Base-by-base conservation (phyloP, 2,329 filamentous ascomycete species). In the Tolypocladium nubicola region DNA sequence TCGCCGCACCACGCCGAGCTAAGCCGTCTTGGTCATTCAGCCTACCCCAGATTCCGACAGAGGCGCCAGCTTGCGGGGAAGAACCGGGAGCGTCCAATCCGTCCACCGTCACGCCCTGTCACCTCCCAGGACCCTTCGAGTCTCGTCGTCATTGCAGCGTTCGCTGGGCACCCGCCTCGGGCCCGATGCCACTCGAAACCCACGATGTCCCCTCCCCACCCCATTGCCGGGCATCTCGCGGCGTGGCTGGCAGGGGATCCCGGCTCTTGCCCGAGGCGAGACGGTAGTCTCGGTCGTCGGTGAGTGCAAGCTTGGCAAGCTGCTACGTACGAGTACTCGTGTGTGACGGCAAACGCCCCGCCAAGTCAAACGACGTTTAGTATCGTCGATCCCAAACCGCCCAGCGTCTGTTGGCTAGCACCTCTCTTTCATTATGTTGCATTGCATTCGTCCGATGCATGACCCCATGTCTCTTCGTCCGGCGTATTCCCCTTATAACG, bases 1-100 rank as follows among this genome's bases (percentile, higher is more conserved):
- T 35, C 26, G 47, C 47, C 16, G 47, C 45, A 30, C 19, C 16
- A 33, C 23, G 21, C 52, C 52, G 26, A 50, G 47, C 47, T 47
- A 55, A 33, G 13, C 30, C 41, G 10, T 38, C 40, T 38, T 56
- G 41, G 40, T 33, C 30, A 33, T 8, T 55, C 13, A 33, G n/a
- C 21, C 40, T 55, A 49, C 54, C 54, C 54, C 54, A 38, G 54
- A 47, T 47, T 30, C 55, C 55, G 49, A 47, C 49, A 33, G 14
- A 19, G 40, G 55, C 55, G 40, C 39, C 45, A 21, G 23, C 30
- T 0, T 53, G 55, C 38, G 55, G 47, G 55, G 45, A 19, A 43
- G 9, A 53, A 33, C 23, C 41, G 30, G 41, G 26, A 33, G 14
- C 26, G 13, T 16, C 13, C 13, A 14, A 38, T 38, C 37, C 23